These are phyloP conservation scores for Mycena galericulata DNA, from an alignment of 768 basidiomycete genomes.

Conservation along the genomic window DNA sequence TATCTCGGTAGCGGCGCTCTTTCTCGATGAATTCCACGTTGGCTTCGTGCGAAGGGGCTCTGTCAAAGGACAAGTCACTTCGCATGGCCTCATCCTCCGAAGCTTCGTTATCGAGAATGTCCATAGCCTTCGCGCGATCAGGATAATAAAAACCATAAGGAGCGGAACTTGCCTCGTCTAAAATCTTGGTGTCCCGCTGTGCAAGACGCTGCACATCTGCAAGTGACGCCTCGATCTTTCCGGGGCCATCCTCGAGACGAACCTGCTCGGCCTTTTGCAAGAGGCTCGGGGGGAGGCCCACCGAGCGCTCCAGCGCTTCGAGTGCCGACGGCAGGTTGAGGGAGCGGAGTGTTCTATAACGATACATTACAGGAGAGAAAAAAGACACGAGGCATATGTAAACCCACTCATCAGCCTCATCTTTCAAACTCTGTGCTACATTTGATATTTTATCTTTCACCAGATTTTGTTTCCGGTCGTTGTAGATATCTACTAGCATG, in stretches of 20 bases:
- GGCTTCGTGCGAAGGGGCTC: conserved; percentile 82
- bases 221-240: conserved; percentile 76
- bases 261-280: conserved; percentile 90
- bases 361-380: neutral
- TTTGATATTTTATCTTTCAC: conserved; percentile 76
- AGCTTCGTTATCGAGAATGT: conserved; percentile 91
- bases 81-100: conserved; percentile 84
- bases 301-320: conserved; percentile 88
- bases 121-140: conserved; percentile 72
- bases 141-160: neutral
- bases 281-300: conserved; percentile 90
- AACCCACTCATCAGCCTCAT: conserved; percentile 69
- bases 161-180: conserved; percentile 77
- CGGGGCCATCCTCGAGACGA: conserved; percentile 79
- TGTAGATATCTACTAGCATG: conserved; percentile 78
- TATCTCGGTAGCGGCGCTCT: conserved; percentile 76
- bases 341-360: conserved; percentile 68
- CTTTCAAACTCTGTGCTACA: conserved; percentile 71
- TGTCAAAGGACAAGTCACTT: conserved; percentile 57
- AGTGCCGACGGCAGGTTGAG: conserved; percentile 88
- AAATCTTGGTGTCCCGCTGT: conserved; percentile 65
- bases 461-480: conserved; percentile 80
- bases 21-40: conserved; percentile 80
- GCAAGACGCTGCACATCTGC: conserved; percentile 80
- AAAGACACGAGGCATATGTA: neutral